Evolutionary conservation across 768 basidiomycete species (phyloP).

Genomic region (Termitomyces sp.): DNA sequence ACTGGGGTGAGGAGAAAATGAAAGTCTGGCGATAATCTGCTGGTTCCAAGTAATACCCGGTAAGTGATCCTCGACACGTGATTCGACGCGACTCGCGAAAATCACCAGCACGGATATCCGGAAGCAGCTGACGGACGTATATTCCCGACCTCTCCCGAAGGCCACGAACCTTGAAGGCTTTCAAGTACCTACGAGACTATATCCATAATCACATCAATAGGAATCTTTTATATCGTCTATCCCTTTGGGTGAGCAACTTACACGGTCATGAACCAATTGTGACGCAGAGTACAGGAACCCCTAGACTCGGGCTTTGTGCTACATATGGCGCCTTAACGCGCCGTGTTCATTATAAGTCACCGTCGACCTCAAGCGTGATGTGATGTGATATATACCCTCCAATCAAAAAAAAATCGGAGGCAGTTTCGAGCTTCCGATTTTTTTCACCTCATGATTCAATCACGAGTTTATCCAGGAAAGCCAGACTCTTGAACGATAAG

Average conservation of each 20-base stretch:
- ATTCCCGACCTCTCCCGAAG: neutral
- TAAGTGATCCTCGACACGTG: conserved; percentile 12
- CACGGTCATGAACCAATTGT: neutral
- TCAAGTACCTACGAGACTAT: neutral
- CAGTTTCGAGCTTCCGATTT: neutral
- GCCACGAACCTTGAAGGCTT: neutral
- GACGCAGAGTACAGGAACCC: neutral
- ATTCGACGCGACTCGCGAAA: conserved; percentile 13
- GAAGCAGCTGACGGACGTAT: neutral
- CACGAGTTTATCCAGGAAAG: neutral
- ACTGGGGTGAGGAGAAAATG: conserved; percentile 1
- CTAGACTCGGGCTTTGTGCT: neutral
- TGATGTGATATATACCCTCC: neutral
- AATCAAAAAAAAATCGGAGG: neutral
- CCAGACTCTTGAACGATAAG: neutral
- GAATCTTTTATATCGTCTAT: neutral
- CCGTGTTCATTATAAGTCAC: neutral
- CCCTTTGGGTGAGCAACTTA: neutral
- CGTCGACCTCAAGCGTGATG: neutral
- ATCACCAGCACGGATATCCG: conserved; percentile 2
- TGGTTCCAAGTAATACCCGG: neutral
- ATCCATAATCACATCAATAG: neutral
- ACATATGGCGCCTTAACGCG: neutral
- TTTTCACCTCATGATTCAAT: neutral
- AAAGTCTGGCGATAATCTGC: conserved; percentile 7